phyloP scores from a whole-genome alignment of 306 rosid genomes.

The Neltuma alba region DNA sequence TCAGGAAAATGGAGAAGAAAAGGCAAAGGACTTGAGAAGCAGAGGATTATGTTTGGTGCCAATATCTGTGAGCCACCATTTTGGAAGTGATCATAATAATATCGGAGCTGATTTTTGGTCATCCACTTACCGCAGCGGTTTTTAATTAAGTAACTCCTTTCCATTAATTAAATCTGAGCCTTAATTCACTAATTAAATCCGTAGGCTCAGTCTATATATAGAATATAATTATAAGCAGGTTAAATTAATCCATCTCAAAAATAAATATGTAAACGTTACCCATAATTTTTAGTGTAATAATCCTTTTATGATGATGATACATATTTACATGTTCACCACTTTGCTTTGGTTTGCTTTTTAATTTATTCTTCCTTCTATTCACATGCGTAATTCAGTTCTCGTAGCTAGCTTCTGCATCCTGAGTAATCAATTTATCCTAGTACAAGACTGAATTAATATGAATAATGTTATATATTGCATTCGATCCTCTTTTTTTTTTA shows the following conservation, averaged over 20 bases:
- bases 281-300: neutral
- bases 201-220: neutral
- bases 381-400: neutral
- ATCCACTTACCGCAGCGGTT: slow-evolving; percentile 55
- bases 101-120: slow-evolving; percentile 87
- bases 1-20: slow-evolving; percentile 40
- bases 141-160: slow-evolving; percentile 21
- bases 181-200: neutral
- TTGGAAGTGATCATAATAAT: slow-evolving; percentile 51
- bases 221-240: neutral
- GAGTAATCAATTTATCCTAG: too few relatives aligned
- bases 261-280: neutral
- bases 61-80: slow-evolving; percentile 67
- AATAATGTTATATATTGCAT: too few relatives aligned
- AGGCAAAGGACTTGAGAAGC: slow-evolving; percentile 65
- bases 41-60: slow-evolving; percentile 88
- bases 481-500: too few relatives aligned
- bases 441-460: too few relatives aligned
- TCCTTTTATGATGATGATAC: neutral
- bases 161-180: neutral
- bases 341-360: neutral
- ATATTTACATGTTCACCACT: neutral
- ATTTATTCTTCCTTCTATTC: too few relatives aligned
- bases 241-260: neutral
- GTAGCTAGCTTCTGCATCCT: neutral